Conservation (phyloP, 257 asterid species). For the Primulina huaijiensis region DNA sequence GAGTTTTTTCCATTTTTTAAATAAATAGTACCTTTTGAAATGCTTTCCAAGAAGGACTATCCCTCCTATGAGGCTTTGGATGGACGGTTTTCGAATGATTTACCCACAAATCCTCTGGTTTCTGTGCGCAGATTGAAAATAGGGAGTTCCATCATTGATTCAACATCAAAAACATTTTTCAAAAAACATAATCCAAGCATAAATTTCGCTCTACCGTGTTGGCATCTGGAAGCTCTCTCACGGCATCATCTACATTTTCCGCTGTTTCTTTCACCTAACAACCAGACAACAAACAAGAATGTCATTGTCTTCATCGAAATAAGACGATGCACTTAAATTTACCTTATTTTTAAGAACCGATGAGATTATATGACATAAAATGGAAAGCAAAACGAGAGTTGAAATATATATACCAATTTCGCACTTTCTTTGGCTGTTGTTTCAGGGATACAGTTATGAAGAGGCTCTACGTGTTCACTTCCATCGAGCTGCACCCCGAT, state of each 20-base stretch:
- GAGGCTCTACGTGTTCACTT: slow-evolving; percentile 92
- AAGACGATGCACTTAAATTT: neutral
- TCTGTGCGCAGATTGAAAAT: slow-evolving; percentile 49
- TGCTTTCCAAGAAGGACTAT: slow-evolving; percentile 75
- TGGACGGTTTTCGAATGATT: slow-evolving; percentile 82
- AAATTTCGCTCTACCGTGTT: slow-evolving; percentile 49
- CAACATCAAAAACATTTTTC: neutral
- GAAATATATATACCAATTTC: slow-evolving; percentile 45
- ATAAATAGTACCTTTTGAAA: slow-evolving; percentile 56
- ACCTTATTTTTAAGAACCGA: too few species aligned
- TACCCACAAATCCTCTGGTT: slow-evolving; percentile 95
- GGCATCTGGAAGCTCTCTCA: slow-evolving; percentile 97
- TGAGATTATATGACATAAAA: slow-evolving; percentile 1
- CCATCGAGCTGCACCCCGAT: slow-evolving; percentile 98
- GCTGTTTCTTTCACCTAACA: slow-evolving; percentile 93
- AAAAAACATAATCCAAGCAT: neutral
- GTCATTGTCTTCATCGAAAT: too few species aligned
- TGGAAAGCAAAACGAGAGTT: neutral
- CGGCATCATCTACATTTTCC: slow-evolving; percentile 83
- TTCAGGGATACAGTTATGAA: slow-evolving; percentile 82
- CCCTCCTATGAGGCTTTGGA: slow-evolving; percentile 91
- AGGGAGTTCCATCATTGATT: slow-evolving; percentile 14
- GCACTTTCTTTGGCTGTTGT: slow-evolving; percentile 76
- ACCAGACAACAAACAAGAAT: slow-evolving; percentile 16
- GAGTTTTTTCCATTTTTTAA: neutral